Evolutionary conservation across 2,329 filamentous ascomycete genomes (phyloP), one percentile per base, ranked within the genome.

Genomic region (Aspergillus aculeatus): DNA sequence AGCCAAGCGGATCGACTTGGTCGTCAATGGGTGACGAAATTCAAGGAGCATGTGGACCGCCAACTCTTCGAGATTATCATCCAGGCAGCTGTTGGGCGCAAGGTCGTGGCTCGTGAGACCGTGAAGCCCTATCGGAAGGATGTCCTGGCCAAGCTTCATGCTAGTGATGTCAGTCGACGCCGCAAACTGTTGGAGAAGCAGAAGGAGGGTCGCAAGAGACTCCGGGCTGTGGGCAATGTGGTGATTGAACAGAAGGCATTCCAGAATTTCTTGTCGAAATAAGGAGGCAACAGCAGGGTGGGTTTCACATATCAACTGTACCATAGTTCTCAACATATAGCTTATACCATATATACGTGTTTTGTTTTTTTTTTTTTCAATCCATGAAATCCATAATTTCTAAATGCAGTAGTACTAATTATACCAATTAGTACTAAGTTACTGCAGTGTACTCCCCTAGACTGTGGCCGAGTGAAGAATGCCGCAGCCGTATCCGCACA

Each of bases 21-120:
- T 4, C 84, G 91, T 51, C 83, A 87, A 58, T 99, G 95, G 95
- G 94, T 97, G 5, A 87, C 86, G 47, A 96, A 96, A 76, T 98
- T 99, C 82, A 98, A 96, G 72, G 88, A 97, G 75, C 94, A 98
- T 69, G 94, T 99, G 21, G 91, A 96, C 70, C 83, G 95, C 19
- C 95, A 99, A 75, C 95, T 98, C 88, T 99, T 96, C 71, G 95
- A 99, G 78, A 87, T 99, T 23, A 82, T 98, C 58, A 98, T 99
- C 64, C 95, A 99, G 77, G 94, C 95, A 3, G 89, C 90, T 0
- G 89, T 90, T 0, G 94, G 93, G 3, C 87, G 86, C 67, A 86
- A 89, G 54, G 88, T 99, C 54, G 85, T 99, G 4, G 95, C 95
- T 0, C 83, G 95, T 71, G 95, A 98, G 74, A 97, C 93, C 0